Percentiles rank a stretch among this genome's conserved stretches.
Conservation (phyloP, 768 basidiomycete species). For the Termitomyces sp. region DNA sequence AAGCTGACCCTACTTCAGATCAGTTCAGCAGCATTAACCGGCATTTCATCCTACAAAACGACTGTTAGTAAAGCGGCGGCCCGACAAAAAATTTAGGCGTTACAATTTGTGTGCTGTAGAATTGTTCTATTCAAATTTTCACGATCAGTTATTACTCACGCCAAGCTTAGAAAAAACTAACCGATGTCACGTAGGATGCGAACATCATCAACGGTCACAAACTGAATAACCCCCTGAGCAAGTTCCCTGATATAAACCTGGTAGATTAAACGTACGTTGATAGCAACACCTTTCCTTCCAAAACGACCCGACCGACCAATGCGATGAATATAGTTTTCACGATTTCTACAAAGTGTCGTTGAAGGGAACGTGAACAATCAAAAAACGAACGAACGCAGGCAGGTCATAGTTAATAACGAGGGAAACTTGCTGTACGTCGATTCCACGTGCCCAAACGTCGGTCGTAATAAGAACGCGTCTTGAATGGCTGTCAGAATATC, state of each 20-base stretch:
- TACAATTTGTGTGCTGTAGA: slow-evolving; percentile 94
- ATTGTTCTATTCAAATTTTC: slow-evolving; percentile 64
- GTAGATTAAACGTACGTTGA: slow-evolving; percentile 67
- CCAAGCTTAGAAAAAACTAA: slow-evolving; percentile 25
- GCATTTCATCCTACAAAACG: slow-evolving; percentile 87
- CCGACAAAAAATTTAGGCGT: slow-evolving; percentile 21
- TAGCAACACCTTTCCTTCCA: slow-evolving; percentile 98
- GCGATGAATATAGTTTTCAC: slow-evolving; percentile 99
- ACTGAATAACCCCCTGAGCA: slow-evolving; percentile 42
- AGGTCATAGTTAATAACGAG: slow-evolving; percentile 97
- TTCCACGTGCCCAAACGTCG: slow-evolving; percentile 96
- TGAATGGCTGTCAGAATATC: slow-evolving; percentile 14
- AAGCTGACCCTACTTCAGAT: slow-evolving; percentile 49
- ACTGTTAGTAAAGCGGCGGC: slow-evolving; percentile 17
- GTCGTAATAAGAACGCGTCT: slow-evolving; percentile 95
- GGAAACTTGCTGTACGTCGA: slow-evolving; percentile 97
- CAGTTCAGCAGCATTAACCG: slow-evolving; percentile 95
- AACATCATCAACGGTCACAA: slow-evolving; percentile 93
- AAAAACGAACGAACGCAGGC: slow-evolving; percentile 62
- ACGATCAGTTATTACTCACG: slow-evolving; percentile 8
- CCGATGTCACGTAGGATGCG: slow-evolving; percentile 96
- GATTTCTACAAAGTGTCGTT: slow-evolving; percentile 51
- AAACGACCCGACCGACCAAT: slow-evolving; percentile 99
- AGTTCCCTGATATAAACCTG: slow-evolving; percentile 2
- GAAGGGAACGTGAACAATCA: neutral